Conservation (phyloP, 2,329 filamentous ascomycete genomes). For the Cladosporium velox region DNA sequence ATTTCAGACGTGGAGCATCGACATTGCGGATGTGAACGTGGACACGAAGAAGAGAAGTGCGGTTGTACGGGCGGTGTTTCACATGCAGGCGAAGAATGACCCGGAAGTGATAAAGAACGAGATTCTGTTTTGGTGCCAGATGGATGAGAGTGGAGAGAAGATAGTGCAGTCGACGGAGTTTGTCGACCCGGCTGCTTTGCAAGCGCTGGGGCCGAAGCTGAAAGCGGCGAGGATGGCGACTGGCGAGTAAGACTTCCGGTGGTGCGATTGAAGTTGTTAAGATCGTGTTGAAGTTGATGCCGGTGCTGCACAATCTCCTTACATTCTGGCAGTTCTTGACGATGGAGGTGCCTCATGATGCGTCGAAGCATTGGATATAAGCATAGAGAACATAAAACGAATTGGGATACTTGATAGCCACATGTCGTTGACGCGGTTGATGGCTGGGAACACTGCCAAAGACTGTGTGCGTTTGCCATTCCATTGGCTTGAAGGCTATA, state of each 20-base stretch:
- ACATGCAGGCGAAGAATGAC: conserved; percentile 31
- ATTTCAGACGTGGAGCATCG: conserved; percentile 31
- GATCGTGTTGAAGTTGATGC: neutral
- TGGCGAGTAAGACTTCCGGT: neutral
- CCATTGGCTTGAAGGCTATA: neutral
- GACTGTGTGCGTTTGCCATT: neutral
- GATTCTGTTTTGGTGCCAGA: conserved; percentile 37
- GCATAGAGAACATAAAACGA: neutral
- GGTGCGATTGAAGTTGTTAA: neutral
- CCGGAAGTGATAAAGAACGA: conserved; percentile 35
- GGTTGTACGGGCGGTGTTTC: conserved; percentile 31
- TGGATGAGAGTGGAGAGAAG: conserved; percentile 31
- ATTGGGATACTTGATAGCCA: neutral
- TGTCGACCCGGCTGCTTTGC: conserved; percentile 35
- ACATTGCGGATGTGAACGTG: conserved; percentile 31
- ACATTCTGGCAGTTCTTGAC: too few species aligned
- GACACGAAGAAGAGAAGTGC: conserved; percentile 33
- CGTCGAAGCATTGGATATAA: neutral
- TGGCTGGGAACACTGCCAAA: neutral
- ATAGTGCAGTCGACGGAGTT: conserved; percentile 36
- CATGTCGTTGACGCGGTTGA: neutral
- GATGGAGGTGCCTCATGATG: too few species aligned
- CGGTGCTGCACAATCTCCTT: too few species aligned
- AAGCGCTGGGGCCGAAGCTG: conserved; percentile 21
- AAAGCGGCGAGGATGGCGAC: conserved; percentile 2